Evolutionary conservation across 148 eudicot genomes (phyloP).

Genomic region (Tetragonia tetragonoides): DNA sequence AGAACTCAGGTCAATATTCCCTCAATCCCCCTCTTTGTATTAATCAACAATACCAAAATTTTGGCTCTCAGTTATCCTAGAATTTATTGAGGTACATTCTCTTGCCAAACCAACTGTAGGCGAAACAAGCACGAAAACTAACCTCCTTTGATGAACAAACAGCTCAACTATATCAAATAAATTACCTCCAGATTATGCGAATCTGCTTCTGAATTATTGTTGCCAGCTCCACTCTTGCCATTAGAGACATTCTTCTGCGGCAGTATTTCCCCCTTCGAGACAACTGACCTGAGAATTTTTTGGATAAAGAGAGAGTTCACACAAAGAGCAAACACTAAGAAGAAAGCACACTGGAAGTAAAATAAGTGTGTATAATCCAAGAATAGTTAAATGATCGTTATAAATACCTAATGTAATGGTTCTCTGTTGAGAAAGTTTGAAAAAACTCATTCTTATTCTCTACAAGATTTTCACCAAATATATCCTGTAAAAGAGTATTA

Average conservation of each 20-base stretch:
- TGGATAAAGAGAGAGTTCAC: background rate
- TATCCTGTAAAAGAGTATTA: conserved; percentile 56
- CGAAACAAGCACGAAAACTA: background rate
- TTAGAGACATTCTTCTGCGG: conserved; percentile 33
- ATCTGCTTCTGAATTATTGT: conserved; percentile 30
- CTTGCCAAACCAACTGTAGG: background rate
- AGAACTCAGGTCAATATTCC: conserved; percentile 1
- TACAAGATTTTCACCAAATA: conserved; percentile 80
- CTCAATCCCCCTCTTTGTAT: background rate
- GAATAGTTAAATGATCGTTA: background rate
- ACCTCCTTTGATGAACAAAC: conserved; percentile 1
- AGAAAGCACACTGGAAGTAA: background rate
- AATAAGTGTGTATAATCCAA: background rate
- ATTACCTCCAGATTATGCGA: conserved; percentile 43
- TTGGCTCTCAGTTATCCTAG: background rate
- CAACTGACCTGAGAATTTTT: conserved; percentile 45
- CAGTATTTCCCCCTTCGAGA: conserved; percentile 52
- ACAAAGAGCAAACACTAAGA: background rate
- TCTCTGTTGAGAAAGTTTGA: conserved; percentile 56
- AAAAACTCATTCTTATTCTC: conserved; percentile 81
- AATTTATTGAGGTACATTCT: background rate
- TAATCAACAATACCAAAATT: background rate
- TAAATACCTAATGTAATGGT: conserved; percentile 58
- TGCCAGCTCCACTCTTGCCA: conserved; percentile 27
- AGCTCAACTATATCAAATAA: background rate